These are phyloP conservation scores for Suhomyces bribrorum DNA, from an alignment of 1,139 yeast genomes.

Conservation along the genomic window DNA sequence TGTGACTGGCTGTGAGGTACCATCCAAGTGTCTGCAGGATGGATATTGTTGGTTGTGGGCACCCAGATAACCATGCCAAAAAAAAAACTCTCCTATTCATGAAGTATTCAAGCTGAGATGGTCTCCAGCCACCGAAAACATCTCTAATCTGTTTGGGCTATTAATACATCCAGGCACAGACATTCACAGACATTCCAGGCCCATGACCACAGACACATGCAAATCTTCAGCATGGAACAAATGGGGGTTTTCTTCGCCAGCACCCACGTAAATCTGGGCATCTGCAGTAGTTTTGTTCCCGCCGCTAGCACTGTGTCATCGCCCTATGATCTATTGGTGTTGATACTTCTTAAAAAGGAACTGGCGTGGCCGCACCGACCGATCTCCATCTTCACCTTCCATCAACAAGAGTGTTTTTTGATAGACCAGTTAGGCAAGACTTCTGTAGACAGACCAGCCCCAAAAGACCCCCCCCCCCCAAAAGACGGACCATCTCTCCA, in stretches of 20 bases:
- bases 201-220: too few relatives aligned
- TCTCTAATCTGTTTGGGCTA: too few relatives aligned
- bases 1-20: background rate
- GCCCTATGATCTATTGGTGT: slow-evolving; percentile 3
- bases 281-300: background rate
- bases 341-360: slow-evolving; percentile 10
- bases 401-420: background rate
- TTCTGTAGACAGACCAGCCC: too few relatives aligned
- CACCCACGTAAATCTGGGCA: background rate
- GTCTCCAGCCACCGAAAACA: too few relatives aligned
- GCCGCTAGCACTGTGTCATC: background rate
- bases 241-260: too few relatives aligned
- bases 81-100: background rate
- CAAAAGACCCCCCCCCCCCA: too few relatives aligned
- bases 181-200: too few relatives aligned
- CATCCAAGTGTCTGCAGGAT: background rate
- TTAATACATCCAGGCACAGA: too few relatives aligned
- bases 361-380: slow-evolving; percentile 2
- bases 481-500: too few relatives aligned
- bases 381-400: background rate
- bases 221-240: too few relatives aligned
- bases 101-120: too few relatives aligned
- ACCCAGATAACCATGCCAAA: background rate
- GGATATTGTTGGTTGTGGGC: background rate
- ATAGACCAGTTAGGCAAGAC: too few relatives aligned